Conservation (phyloP, 2,329 filamentous ascomycete genomes). For the Ophiostoma tasmaniense region DNA sequence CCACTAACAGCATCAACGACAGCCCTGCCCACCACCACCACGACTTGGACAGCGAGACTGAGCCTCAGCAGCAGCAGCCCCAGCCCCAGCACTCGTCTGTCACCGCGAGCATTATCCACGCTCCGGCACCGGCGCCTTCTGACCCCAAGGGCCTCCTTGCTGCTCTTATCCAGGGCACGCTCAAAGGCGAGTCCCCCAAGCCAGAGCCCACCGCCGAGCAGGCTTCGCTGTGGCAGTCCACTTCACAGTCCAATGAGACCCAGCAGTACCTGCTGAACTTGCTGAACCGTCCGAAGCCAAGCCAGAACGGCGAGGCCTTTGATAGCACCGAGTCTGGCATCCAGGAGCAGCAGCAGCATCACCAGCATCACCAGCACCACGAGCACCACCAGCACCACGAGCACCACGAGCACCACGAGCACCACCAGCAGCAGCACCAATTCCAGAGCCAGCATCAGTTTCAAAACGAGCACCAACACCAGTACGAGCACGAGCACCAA, state of each 20-base stretch:
- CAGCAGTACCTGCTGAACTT: conserved; percentile 81
- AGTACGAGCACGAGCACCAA: conserved; percentile 17
- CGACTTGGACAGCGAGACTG: conserved; percentile 21
- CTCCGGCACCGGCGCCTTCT: conserved; percentile 47
- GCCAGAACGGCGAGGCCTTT: conserved; percentile 32
- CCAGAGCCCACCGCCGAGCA: conserved; percentile 17
- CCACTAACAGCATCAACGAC: neutral
- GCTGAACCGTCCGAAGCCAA: conserved; percentile 68
- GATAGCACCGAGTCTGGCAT: conserved; percentile 33
- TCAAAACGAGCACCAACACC: conserved; percentile 8
- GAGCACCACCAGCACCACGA: conserved; percentile 21
- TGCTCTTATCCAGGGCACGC: conserved; percentile 50
- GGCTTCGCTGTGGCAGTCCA: conserved; percentile 34
- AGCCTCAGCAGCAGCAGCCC: conserved; percentile 15
- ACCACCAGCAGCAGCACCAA: neutral
- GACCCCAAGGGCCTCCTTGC: conserved; percentile 51
- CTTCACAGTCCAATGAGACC: conserved; percentile 56
- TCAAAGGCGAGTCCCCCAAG: conserved; percentile 34
- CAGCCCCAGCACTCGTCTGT: conserved; percentile 25
- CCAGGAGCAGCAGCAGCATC: neutral
- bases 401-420: conserved; percentile 17
- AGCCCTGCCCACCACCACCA: neutral
- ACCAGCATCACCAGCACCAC: neutral
- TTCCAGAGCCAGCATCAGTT: conserved; percentile 19
- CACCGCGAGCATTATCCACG: conserved; percentile 38